Conservation (phyloP, 768 basidiomycete species). For the Boletus pseudo-olivaceus region DNA sequence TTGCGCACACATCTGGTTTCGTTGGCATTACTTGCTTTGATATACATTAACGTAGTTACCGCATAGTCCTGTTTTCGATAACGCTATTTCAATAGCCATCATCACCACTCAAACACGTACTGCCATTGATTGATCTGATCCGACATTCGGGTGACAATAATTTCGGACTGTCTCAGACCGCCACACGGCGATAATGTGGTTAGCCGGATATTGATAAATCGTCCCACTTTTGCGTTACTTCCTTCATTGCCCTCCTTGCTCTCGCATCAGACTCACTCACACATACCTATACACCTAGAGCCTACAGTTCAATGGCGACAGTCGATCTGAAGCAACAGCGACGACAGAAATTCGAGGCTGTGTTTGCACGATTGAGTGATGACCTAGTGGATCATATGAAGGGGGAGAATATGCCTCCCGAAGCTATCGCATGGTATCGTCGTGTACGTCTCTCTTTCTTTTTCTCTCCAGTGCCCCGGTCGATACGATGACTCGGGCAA, state of each 20-base stretch:
- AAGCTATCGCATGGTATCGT: slow-evolving; percentile 74
- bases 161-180: background rate
- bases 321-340: slow-evolving; percentile 39
- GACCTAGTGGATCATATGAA: slow-evolving; percentile 72
- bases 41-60: slow-evolving; percentile 12
- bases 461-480: background rate
- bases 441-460: slow-evolving; percentile 47
- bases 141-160: background rate
- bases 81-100: slow-evolving; percentile 11
- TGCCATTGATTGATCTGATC: background rate
- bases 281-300: background rate
- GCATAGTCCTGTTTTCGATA: slow-evolving; percentile 5
- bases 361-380: slow-evolving; percentile 68
- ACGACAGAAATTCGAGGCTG: slow-evolving; percentile 64
- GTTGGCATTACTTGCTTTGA: background rate
- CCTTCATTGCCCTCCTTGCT: background rate
- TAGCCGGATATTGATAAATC: slow-evolving; percentile 1
- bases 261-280: background rate
- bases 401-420: slow-evolving; percentile 73
- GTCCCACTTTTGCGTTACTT: background rate
- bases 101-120: slow-evolving; percentile 19
- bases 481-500: no score
- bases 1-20: background rate
- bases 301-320: slow-evolving; percentile 10
- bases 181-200: background rate